Evolutionary conservation across 2,329 filamentous ascomycete species (phyloP), one percentile per base, ranked within the genome.

Genomic region (Xylariomycetidae sp.): DNA sequence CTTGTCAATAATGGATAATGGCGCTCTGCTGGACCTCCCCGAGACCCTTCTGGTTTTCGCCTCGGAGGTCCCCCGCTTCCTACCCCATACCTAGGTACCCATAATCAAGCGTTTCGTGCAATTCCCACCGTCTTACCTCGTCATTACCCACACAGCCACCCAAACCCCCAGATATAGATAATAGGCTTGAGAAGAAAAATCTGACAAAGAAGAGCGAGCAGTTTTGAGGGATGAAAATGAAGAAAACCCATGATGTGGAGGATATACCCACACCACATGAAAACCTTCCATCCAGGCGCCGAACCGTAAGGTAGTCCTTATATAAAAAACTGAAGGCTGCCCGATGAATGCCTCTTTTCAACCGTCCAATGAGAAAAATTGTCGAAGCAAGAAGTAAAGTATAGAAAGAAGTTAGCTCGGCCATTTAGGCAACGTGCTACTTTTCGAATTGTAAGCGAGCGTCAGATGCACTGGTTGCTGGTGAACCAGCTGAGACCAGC

Each of bases 241-340:
- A 30, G 13, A 26, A 36, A 26, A 32, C 18, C n/a, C 16, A 30
- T 25, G 16, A 16, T 23, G 6, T 26, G 15, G n/a, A 23, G 27
- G 22, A 27, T 14, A 30, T 34, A 25, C 16, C 22, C 13, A 17
- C n/a, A n/a, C n/a, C n/a, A n/a, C n/a, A n/a, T n/a, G n/a, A n/a
- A n/a, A n/a, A n/a, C n/a, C n/a, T n/a, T n/a, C n/a, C n/a, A n/a
- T n/a, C n/a, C n/a, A n/a, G n/a, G 29, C 44, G 40, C 46, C 33
- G 26, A 35, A 43, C 44, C 42, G 36, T 40, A 45, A 42, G 40
- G 44, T 45, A 43, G 38, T 36, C 41, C 44, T 17, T 46, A 39
- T 44, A 41, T 34, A 25, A 14, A 25, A 32, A 36, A 30, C 33
- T 37, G 26, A 33, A 35, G 34, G 41, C 33, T 40, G 37, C 36